Conservation (phyloP, 768 basidiomycete genomes). For the Suillus occidentalis region DNA sequence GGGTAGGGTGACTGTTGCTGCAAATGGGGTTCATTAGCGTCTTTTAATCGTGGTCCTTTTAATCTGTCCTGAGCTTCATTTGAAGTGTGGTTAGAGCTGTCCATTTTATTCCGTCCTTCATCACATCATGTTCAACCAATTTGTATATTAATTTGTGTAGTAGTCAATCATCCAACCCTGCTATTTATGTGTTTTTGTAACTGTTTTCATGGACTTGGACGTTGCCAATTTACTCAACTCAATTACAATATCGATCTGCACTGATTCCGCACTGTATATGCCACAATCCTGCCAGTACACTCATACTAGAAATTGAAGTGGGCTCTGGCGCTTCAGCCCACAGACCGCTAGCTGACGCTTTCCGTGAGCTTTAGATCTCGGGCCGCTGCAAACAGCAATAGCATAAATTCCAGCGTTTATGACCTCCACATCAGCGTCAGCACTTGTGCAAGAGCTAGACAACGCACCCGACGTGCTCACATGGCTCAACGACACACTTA, state of each 20-base stretch:
- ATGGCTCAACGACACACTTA: constrained; percentile 73
- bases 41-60: constrained; percentile 10
- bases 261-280: too few species aligned
- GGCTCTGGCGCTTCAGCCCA: background rate
- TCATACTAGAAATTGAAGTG: background rate
- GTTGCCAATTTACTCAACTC: background rate
- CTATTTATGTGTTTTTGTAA: constrained; percentile 9
- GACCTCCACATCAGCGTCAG: constrained; percentile 32
- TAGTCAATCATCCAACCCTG: constrained; percentile 5
- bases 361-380: background rate
- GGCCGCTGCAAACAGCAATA: background rate
- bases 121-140: background rate
- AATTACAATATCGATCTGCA: background rate
- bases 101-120: background rate
- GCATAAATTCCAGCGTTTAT: constrained; percentile 10
- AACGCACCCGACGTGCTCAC: constrained; percentile 58
- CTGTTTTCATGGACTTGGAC: background rate
- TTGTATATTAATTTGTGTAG: constrained; percentile 13
- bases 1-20: constrained; percentile 30
- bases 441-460: constrained; percentile 55
- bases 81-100: background rate
- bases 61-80: background rate
- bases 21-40: constrained; percentile 49
- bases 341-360: background rate
- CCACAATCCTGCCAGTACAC: background rate